These are phyloP conservation scores for Penicillium lagena DNA, from an alignment of 495 filamentous ascomycete species.

Conservation along the genomic window DNA sequence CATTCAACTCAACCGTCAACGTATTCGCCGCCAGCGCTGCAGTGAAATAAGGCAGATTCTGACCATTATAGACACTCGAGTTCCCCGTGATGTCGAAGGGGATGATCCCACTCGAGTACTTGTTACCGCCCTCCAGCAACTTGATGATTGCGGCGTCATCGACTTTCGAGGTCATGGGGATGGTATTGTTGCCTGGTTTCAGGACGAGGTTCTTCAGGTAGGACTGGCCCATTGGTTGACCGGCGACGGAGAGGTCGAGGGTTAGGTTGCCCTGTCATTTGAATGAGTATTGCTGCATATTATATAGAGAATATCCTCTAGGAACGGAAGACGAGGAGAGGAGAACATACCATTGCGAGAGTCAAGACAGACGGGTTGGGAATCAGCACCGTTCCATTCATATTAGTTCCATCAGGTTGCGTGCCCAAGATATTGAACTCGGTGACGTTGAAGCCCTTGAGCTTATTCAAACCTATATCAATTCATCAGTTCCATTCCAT, in stretches of 20 bases:
- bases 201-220: constrained; percentile 53
- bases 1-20: constrained; percentile 35
- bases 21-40: constrained; percentile 35
- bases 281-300: constrained; percentile 4
- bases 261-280: constrained; percentile 55
- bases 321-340: not conserved
- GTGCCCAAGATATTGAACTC: constrained; percentile 39
- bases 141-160: constrained; percentile 41
- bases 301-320: constrained; percentile 1
- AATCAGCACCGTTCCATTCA: constrained; percentile 56
- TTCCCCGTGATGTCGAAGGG: constrained; percentile 55
- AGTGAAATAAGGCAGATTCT: constrained; percentile 57
- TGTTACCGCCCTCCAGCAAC: constrained; percentile 21
- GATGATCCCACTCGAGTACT: constrained; percentile 49
- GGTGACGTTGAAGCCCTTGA: constrained; percentile 53
- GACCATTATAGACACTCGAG: constrained; percentile 49
- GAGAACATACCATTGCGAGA: constrained; percentile 48
- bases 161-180: constrained; percentile 49
- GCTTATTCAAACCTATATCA: constrained; percentile 47
- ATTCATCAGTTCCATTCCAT: not conserved
- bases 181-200: constrained; percentile 52
- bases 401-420: constrained; percentile 46
- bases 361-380: constrained; percentile 66
- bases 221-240: constrained; percentile 45
- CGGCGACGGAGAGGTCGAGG: constrained; percentile 49